Evolutionary conservation across 257 asterid species (phyloP).

Genomic region (Craterostigma plantagineum): DNA sequence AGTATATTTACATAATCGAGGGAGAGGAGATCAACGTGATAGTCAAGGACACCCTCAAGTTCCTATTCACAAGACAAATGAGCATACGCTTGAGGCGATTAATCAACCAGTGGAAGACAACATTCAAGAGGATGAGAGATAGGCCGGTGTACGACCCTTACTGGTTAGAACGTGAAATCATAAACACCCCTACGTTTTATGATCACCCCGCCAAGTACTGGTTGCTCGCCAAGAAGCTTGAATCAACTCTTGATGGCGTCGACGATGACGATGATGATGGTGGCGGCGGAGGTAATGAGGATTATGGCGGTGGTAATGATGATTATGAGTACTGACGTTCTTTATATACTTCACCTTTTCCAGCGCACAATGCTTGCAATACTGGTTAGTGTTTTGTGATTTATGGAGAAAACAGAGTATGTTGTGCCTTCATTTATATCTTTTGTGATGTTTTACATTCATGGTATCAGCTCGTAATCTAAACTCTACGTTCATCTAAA

Average conservation of each 20-base stretch:
- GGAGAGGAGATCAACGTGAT: slow-evolving; percentile 39
- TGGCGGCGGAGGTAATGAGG: too few species aligned
- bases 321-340: too few species aligned
- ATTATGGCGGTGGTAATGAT: too few species aligned
- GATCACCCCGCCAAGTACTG: slow-evolving; percentile 42
- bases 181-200: slow-evolving; percentile 35
- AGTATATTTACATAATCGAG: slow-evolving; percentile 52
- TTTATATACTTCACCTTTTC: too few species aligned
- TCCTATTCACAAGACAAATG: slow-evolving; percentile 27
- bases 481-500: slow-evolving; percentile 3
- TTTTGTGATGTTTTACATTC: too few species aligned
- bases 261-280: too few species aligned
- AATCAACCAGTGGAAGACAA: slow-evolving; percentile 16
- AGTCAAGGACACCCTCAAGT: slow-evolving; percentile 32
- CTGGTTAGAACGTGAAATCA: slow-evolving; percentile 39
- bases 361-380: not conserved
- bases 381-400: slow-evolving; percentile 2
- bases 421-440: too few species aligned
- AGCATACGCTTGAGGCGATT: slow-evolving; percentile 49
- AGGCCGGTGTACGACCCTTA: slow-evolving; percentile 24
- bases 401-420: too few species aligned
- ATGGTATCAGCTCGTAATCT: too few species aligned
- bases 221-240: slow-evolving; percentile 8
- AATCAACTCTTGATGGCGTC: not conserved
- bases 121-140: slow-evolving; percentile 16